These are phyloP conservation scores for Suillus paluster DNA, from an alignment of 768 basidiomycete genomes.

Conservation along the genomic window DNA sequence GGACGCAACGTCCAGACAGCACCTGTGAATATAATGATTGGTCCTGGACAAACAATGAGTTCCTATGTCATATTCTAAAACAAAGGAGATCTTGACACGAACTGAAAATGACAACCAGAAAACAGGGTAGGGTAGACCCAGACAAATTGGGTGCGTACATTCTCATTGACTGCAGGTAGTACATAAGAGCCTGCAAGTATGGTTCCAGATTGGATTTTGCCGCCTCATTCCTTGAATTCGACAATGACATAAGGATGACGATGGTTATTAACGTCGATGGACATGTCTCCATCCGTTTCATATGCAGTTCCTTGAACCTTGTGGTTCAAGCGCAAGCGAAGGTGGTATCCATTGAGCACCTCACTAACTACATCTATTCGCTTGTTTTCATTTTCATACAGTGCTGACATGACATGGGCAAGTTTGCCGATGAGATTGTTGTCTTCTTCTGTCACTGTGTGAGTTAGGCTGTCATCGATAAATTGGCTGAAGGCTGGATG, in stretches of 20 bases:
- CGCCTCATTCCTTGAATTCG: conserved; percentile 27
- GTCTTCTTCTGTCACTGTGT: conserved; percentile 26
- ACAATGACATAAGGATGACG: conserved; percentile 17
- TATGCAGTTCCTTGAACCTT: conserved; percentile 1
- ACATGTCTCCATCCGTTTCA: conserved; percentile 21
- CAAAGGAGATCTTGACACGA: conserved; percentile 7
- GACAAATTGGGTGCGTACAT: conserved; percentile 4
- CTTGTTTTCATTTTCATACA: conserved; percentile 22
- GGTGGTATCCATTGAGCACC: conserved; percentile 18
- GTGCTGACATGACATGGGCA: conserved; percentile 21
- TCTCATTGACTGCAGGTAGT: conserved; percentile 26
- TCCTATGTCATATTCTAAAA: not conserved
- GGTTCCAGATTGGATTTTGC: conserved; percentile 25
- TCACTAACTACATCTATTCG: conserved; percentile 11
- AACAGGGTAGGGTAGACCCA: conserved; percentile 30
- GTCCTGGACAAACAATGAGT: conserved; percentile 19
- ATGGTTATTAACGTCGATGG: not conserved
- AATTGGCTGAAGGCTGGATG: conserved; percentile 33
- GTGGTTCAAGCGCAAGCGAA: not conserved
- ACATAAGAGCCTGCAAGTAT: conserved; percentile 24
- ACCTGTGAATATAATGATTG: conserved; percentile 32
- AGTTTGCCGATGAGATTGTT: conserved; percentile 20
- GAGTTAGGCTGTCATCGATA: conserved; percentile 28
- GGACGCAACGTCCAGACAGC: conserved; percentile 28
- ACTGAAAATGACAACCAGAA: conserved; percentile 30